Evolutionary conservation across 2,329 filamentous ascomycete species (phyloP).

Genomic region (Mollisiaceae sp.): DNA sequence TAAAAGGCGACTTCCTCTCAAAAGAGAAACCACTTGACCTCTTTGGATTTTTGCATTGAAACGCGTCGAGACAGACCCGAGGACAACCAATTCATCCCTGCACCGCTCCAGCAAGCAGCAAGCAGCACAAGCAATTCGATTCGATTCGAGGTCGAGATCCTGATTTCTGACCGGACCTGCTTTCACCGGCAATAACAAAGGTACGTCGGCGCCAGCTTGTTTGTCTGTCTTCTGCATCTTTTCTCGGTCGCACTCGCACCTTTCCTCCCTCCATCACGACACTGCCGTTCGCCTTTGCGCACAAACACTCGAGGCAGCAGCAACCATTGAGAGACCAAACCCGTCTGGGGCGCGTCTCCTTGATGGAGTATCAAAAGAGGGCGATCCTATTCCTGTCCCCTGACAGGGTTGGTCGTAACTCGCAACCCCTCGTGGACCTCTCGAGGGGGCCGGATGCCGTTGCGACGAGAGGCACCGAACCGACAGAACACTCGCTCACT

Average conservation of each 20-base stretch:
- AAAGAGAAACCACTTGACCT: constrained; percentile 30
- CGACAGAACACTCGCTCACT: too few relatives aligned
- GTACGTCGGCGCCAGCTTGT: background rate
- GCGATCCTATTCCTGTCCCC: constrained; percentile 6
- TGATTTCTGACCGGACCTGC: background rate
- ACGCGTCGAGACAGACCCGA: constrained; percentile 23
- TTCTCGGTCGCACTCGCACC: constrained; percentile 2
- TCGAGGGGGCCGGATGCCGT: background rate
- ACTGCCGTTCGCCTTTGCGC: constrained; percentile 8
- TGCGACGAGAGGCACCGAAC: background rate
- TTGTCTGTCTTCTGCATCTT: background rate
- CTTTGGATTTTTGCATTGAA: constrained; percentile 32
- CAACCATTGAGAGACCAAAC: constrained; percentile 20
- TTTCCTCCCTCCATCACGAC: constrained; percentile 5
- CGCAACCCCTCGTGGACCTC: constrained; percentile 5
- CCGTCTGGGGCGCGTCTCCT: constrained; percentile 13
- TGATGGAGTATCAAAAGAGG: background rate
- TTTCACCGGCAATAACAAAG: background rate
- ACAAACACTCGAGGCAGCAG: constrained; percentile 11
- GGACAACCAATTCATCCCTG: constrained; percentile 21
- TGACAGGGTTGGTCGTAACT: background rate
- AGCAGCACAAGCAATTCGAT: constrained; percentile 19
- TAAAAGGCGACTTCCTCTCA: constrained; percentile 24
- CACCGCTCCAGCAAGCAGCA: constrained; percentile 17
- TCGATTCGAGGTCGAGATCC: constrained; percentile 11